Conservation (phyloP, 768 basidiomycete genomes). For the Thelephora aurantiotincta region DNA sequence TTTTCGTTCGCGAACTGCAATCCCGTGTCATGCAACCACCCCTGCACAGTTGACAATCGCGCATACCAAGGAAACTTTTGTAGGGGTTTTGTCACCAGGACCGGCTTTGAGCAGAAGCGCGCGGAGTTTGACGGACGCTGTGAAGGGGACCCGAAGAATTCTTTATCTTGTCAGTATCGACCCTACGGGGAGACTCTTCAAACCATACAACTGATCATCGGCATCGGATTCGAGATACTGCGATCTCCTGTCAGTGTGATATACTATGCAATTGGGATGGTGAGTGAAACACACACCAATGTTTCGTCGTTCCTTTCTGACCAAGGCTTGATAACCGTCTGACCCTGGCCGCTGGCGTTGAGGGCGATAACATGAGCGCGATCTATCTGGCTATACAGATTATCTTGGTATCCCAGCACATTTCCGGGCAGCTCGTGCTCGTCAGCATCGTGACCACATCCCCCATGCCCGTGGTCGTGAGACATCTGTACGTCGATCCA, state of each 20-base stretch:
- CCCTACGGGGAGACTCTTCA: neutral
- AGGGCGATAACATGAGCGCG: slow-evolving; percentile 67
- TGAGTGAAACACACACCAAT: slow-evolving; percentile 29
- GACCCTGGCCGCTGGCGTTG: slow-evolving; percentile 41
- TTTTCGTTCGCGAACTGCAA: slow-evolving; percentile 62
- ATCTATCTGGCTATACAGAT: slow-evolving; percentile 66
- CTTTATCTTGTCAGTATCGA: slow-evolving; percentile 21
- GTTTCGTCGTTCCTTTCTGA: slow-evolving; percentile 57
- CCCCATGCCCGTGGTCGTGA: slow-evolving; percentile 36
- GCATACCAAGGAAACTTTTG: slow-evolving; percentile 56
- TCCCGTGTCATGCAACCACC: neutral
- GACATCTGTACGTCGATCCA: slow-evolving; percentile 23
- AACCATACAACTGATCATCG: slow-evolving; percentile 71
- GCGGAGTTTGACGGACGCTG: slow-evolving; percentile 72
- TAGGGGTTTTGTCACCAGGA: slow-evolving; percentile 64
- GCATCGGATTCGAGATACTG: slow-evolving; percentile 83
- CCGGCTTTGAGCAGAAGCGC: slow-evolving; percentile 77
- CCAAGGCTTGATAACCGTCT: slow-evolving; percentile 79
- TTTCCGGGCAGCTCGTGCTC: slow-evolving; percentile 27
- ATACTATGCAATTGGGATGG: neutral
- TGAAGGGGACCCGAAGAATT: slow-evolving; percentile 79
- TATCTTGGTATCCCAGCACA: slow-evolving; percentile 41
- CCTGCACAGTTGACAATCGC: neutral
- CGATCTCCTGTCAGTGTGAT: slow-evolving; percentile 2
- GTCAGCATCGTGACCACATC: slow-evolving; percentile 40